Conservation (phyloP, 2,329 filamentous ascomycete species). For the Thermothelomyces thermophilus region DNA sequence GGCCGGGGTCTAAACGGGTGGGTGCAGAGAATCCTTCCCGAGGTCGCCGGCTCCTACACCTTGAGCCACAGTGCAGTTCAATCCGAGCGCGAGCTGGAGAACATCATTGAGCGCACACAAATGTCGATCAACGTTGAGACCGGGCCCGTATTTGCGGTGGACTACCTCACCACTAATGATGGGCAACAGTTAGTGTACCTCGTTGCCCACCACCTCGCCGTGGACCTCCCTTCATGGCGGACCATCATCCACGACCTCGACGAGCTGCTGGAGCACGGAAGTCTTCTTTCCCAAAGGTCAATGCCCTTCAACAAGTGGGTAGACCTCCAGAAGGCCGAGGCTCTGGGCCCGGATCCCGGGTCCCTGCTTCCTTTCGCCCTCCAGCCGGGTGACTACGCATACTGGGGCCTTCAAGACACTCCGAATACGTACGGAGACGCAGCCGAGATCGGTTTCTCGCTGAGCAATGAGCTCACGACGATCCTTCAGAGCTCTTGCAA, state of each 20-base stretch:
- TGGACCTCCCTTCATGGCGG: conserved; percentile 46
- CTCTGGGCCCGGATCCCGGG: conserved; percentile 26
- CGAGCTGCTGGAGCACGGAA: conserved; percentile 40
- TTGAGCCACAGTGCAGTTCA: conserved; percentile 38
- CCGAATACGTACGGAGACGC: conserved; percentile 43
- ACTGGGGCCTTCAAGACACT: conserved; percentile 41
- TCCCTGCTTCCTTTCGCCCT: conserved; percentile 35
- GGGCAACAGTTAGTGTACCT: conserved; percentile 43
- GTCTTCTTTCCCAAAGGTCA: conserved; percentile 37
- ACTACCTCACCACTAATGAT: conserved; percentile 41
- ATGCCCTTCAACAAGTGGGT: conserved; percentile 47
- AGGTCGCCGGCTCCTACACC: conserved; percentile 37
- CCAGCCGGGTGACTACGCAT: conserved; percentile 35
- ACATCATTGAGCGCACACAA: conserved; percentile 37
- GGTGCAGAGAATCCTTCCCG: conserved; percentile 40
- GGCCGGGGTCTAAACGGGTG: conserved; percentile 33
- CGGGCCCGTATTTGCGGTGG: conserved; percentile 45
- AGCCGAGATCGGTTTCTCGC: conserved; percentile 35
- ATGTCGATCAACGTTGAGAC: conserved; percentile 41
- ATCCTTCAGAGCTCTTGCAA: conserved; percentile 39
- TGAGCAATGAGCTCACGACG: conserved; percentile 37
- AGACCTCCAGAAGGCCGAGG: conserved; percentile 38
- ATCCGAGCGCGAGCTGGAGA: conserved; percentile 37
- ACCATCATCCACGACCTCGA: conserved; percentile 45
- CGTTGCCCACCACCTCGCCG: conserved; percentile 45